Evolutionary conservation across 805 yeast species (phyloP), one percentile per base, ranked within the genome.

Genomic region (Dipodascopsis uninucleata): DNA sequence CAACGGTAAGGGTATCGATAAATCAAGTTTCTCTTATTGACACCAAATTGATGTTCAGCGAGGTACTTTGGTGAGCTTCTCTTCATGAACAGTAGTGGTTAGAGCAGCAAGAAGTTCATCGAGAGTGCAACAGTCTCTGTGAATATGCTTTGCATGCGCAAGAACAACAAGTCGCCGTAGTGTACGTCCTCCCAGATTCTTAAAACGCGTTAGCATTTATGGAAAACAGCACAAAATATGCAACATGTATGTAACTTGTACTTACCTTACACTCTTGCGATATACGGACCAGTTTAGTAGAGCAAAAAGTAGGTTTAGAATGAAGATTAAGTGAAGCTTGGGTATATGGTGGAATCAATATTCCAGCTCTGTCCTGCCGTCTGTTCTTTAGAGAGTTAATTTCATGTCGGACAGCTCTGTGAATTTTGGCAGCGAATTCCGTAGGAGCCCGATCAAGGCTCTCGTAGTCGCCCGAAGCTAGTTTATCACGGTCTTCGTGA

Each of bases 101-200:
- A 49, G 35, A 8, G 53, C 52, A n/a, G 32, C 44, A n/a, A 49
- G 33, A 3, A 49, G 14, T 18, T 41, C 52, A 4, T 29, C 22
- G 16, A 49, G 32, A 4, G 12, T 23, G 41, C 52, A 37, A 3
- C 10, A 17, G 16, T 36, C 41, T 26, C 44, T 38, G n/a, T 47
- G 55, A 5, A 50, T 20, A 22, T 50, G 43, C 14, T 20, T 31
- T 4, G 55, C 55, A 18, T 50, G 53, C 5, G 53, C 55, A 2
- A 50, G 46, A 12, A 50, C 45, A 8, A 29, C 31, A 28, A 50
- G 12, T 28, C 46, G 41, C 4, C 55, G 41, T 14, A 50, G 31
- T 17, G 39, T 29, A 9, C 55, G 45, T 4, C 55, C 55, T 10
- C 53, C 42, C 6, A 45, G 17, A 23, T 41, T 29, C 53, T 47